A percentile compares a stretch with the other conserved stretches of the same genome.
phyloP scores from a whole-genome alignment of 352 stramenopile species.

The Phytophthora sojae region DNA sequence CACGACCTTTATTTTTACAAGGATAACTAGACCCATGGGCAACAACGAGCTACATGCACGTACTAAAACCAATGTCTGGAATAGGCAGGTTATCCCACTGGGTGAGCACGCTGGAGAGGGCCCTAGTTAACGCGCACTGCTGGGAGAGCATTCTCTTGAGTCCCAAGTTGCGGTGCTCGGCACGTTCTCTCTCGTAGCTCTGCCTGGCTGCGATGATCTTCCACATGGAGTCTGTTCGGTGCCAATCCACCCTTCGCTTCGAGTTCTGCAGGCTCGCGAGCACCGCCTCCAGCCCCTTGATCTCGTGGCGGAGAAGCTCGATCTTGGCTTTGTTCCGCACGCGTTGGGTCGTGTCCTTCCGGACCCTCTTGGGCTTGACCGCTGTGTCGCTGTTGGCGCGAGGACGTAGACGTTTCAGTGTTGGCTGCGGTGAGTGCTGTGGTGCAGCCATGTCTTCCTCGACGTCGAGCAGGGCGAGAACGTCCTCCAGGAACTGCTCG shows the following conservation, averaged over 20 bases:
- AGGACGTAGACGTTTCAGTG: conserved; percentile 11
- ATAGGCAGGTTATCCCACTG: conserved; percentile 15
- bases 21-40: not conserved
- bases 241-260: not conserved
- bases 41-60: not conserved
- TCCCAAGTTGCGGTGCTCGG: conserved; percentile 21
- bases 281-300: conserved; percentile 25
- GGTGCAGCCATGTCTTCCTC: conserved; percentile 8
- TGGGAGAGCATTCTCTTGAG: conserved; percentile 28
- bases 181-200: conserved; percentile 22
- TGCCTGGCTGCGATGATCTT: conserved; percentile 32
- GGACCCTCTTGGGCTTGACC: conserved; percentile 7
- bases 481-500: conserved; percentile 29
- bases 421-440: not conserved
- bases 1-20: too few species aligned
- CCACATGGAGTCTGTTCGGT: conserved; percentile 19
- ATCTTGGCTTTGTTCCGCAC: conserved; percentile 39
- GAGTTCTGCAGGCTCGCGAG: conserved; percentile 28
- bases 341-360: conserved; percentile 16
- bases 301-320: conserved; percentile 27
- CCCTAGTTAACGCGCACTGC: conserved; percentile 26
- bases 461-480: conserved; percentile 28
- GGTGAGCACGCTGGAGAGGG: conserved; percentile 15
- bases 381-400: not conserved
- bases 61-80: conserved; percentile 15